A percentile compares a stretch with the other conserved stretches of the same genome.
These are phyloP conservation scores for Calonectria fujianensis DNA, from an alignment of 2,329 filamentous ascomycete genomes.

Conservation along the genomic window DNA sequence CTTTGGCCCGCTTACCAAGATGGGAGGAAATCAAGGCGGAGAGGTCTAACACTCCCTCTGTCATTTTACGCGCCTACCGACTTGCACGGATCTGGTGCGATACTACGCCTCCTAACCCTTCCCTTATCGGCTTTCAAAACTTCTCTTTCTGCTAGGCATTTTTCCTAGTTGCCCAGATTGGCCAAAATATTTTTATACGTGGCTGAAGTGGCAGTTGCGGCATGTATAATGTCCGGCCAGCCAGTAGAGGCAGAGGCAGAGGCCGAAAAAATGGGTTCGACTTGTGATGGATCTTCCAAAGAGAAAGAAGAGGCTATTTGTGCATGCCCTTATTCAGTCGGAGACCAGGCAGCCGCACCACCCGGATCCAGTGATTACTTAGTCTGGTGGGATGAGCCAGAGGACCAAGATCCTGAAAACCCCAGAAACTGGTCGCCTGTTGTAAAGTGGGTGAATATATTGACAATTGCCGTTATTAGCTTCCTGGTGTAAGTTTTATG, in stretches of 20 bases:
- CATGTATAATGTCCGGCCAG: neutral
- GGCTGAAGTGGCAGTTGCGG: neutral
- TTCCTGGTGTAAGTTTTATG: neutral
- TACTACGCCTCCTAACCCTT: neutral
- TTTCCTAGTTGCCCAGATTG: neutral
- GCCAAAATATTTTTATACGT: neutral
- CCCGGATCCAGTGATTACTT: neutral
- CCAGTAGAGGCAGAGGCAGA: neutral
- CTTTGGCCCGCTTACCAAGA: neutral
- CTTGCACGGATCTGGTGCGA: neutral
- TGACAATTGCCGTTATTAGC: neutral
- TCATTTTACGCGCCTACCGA: neutral
- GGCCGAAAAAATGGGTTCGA: neutral
- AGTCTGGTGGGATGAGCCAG: slow-evolving; percentile 11
- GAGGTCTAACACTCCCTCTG: neutral
- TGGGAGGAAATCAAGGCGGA: neutral
- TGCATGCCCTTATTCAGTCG: neutral
- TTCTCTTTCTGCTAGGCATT: no score
- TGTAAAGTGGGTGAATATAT: slow-evolving; percentile 15
- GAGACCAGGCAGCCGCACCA: neutral
- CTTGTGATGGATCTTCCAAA: no score
- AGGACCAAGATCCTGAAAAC: slow-evolving; percentile 14
- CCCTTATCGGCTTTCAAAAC: neutral
- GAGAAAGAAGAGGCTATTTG: neutral
- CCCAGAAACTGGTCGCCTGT: slow-evolving; percentile 9